A percentile compares a stretch with the other conserved stretches of the same genome.
Evolutionary conservation across 768 basidiomycete species (phyloP).

Genomic region (Hirschioporus abietinus): DNA sequence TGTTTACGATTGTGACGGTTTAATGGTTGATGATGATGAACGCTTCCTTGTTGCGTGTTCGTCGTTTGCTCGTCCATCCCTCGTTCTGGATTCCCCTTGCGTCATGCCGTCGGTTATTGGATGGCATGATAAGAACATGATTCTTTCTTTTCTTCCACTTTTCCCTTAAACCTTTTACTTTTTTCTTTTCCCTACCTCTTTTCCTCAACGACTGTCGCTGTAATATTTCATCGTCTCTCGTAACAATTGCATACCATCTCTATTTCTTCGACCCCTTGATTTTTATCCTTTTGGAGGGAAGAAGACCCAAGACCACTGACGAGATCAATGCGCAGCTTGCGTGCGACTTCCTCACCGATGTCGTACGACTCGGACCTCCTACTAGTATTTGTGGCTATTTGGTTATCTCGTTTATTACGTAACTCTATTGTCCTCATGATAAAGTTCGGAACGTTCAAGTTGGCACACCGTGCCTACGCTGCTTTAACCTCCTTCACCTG

Average conservation of each 20-base stretch:
- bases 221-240: background rate
- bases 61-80: background rate
- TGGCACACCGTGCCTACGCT: too few species aligned
- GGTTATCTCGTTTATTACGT: too few species aligned
- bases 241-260: conserved; percentile 1
- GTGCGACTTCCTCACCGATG: background rate
- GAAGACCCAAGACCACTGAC: background rate
- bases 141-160: background rate
- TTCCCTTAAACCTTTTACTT: background rate
- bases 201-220: background rate
- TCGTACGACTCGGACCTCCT: background rate
- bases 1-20: background rate
- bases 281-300: background rate
- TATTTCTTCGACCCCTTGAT: background rate
- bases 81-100: background rate
- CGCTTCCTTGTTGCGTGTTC: background rate
- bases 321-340: background rate
- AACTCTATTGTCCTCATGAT: too few species aligned
- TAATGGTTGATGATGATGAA: background rate
- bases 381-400: background rate
- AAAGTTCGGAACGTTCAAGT: too few species aligned
- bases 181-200: background rate
- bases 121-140: background rate
- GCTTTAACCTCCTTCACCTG: too few species aligned
- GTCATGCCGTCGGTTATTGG: background rate